Evolutionary conservation across 306 rosid species (phyloP).

Genomic region (Quercus suber): DNA sequence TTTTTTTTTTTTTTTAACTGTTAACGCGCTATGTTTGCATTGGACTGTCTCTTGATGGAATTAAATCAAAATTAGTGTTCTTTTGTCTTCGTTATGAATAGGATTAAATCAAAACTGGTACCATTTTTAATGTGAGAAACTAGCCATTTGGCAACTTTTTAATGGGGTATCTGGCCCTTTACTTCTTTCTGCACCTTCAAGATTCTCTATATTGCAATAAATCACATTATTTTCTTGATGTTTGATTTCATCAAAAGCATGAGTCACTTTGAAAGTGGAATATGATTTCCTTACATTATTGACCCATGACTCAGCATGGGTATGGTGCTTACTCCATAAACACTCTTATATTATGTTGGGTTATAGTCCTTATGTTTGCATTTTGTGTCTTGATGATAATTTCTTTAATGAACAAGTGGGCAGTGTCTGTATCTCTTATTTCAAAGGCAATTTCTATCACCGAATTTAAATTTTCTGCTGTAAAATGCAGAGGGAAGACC

Average conservation of each 20-base stretch:
- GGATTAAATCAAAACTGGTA: background rate
- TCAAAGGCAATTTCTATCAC: background rate
- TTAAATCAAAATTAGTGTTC: background rate
- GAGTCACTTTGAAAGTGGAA: background rate
- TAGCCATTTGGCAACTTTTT: background rate
- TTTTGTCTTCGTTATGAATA: no score
- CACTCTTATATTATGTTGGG: background rate
- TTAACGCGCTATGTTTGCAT: background rate
- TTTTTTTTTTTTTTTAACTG: no score
- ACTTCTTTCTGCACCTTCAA: background rate
- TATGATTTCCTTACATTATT: no score
- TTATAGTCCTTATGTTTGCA: background rate
- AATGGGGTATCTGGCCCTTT: background rate
- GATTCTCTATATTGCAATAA: background rate
- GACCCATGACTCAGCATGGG: background rate
- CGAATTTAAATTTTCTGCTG: background rate
- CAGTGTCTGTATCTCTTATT: constrained; percentile 10
- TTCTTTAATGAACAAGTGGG: background rate
- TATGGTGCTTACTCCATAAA: background rate
- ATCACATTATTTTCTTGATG: background rate
- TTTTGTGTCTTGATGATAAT: background rate
- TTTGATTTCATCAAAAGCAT: background rate
- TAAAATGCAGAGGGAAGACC: constrained; percentile 90
- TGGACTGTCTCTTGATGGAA: no score
- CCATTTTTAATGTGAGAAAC: background rate